phyloP scores from a whole-genome alignment of 2,329 filamentous ascomycete genomes.

The Fusarium sp. region DNA sequence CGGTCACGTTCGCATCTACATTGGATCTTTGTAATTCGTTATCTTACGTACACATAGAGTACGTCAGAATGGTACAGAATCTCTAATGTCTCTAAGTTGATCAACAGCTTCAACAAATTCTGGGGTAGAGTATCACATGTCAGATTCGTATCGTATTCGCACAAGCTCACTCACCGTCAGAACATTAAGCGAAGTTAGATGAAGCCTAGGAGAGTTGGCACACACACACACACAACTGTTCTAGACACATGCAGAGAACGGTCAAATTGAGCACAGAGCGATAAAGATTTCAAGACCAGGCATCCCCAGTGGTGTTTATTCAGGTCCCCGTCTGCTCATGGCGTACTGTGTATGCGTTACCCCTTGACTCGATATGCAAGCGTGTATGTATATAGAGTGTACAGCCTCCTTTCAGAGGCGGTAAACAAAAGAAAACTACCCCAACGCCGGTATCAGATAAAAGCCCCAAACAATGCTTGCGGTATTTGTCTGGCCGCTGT shows the following conservation, averaged over 20 bases:
- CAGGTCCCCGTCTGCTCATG: slow-evolving; percentile 23
- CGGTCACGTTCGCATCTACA: slow-evolving; percentile 13
- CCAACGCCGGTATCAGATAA: slow-evolving; percentile 32
- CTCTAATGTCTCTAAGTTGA: background rate
- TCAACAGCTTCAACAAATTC: background rate
- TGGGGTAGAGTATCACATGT: slow-evolving; percentile 11
- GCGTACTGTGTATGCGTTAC: slow-evolving; percentile 27
- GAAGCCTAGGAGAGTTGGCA: background rate
- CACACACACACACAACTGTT: background rate
- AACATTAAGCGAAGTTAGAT: background rate
- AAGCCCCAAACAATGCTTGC: slow-evolving; percentile 17
- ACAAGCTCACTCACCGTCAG: slow-evolving; percentile 15
- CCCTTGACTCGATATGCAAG: slow-evolving; percentile 16
- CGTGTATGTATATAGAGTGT: slow-evolving; percentile 23
- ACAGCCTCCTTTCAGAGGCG: slow-evolving; percentile 5
- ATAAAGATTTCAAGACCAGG: background rate
- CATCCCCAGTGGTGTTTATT: slow-evolving; percentile 17
- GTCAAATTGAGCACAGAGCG: background rate
- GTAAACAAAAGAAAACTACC: slow-evolving; percentile 19
- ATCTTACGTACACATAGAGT: background rate
- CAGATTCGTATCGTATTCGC: slow-evolving; percentile 7
- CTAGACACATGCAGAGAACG: background rate
- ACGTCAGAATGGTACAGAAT: background rate
- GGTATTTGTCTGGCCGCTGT: slow-evolving; percentile 12
- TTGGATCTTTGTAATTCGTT: background rate